Conservation (phyloP, 2,329 filamentous ascomycete genomes). For the Aquanectria penicillioides region DNA sequence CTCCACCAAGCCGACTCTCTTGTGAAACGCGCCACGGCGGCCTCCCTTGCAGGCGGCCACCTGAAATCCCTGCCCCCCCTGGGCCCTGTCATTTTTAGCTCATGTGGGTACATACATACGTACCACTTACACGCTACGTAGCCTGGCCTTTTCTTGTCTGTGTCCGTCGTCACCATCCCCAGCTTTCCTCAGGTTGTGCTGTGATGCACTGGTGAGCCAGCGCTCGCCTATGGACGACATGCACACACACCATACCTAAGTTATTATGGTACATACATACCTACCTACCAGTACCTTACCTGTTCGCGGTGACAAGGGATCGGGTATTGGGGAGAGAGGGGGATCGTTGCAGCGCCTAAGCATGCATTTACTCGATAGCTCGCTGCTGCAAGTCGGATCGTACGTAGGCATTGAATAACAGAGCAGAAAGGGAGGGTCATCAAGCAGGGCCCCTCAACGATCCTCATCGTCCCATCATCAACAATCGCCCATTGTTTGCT, state of each 20-base stretch:
- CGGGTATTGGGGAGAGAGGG: no score
- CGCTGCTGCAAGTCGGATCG: no score
- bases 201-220: background rate
- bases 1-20: conserved; percentile 11
- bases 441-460: conserved; percentile 18
- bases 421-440: conserved; percentile 11
- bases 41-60: conserved; percentile 18
- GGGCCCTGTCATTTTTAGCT: background rate
- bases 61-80: conserved; percentile 4
- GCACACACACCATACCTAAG: no score
- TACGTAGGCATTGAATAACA: conserved; percentile 11
- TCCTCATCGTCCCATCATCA: conserved; percentile 31
- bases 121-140: conserved; percentile 7
- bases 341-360: no score
- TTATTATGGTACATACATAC: no score
- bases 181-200: conserved; percentile 26
- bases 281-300: no score
- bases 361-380: no score
- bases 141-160: background rate
- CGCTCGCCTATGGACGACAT: no score
- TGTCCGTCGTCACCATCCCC: conserved; percentile 6
- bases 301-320: no score
- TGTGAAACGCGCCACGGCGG: conserved; percentile 25
- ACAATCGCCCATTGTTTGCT: conserved; percentile 4
- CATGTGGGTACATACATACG: conserved; percentile 4